These are phyloP conservation scores for Diplodia seriata DNA, from an alignment of 2,329 filamentous ascomycete genomes.

Conservation along the genomic window DNA sequence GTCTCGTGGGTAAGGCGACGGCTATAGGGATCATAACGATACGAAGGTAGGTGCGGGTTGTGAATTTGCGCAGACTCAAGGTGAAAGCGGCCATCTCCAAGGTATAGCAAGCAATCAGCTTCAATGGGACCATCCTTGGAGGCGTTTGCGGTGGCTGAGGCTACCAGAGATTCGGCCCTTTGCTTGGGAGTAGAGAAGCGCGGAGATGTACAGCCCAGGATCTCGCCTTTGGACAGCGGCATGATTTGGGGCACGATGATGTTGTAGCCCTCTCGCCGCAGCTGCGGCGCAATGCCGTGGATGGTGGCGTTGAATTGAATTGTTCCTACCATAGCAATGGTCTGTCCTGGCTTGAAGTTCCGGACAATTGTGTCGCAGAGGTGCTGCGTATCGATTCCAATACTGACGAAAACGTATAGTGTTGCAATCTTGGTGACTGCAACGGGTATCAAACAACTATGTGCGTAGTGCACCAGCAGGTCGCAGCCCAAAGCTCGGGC, in stretches of 20 bases:
- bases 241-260: conserved; percentile 91
- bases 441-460: conserved; percentile 94
- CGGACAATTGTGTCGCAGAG: conserved; percentile 84
- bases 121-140: conserved; percentile 48
- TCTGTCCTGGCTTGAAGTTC: conserved; percentile 86
- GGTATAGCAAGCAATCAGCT: conserved; percentile 84
- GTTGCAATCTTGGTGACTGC: conserved; percentile 97
- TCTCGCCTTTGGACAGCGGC: conserved; percentile 92
- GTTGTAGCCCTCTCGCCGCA: conserved; percentile 84
- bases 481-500: conserved; percentile 93
- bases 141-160: conserved; percentile 44
- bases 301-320: conserved; percentile 99
- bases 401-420: conserved; percentile 97
- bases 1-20: conserved; percentile 87
- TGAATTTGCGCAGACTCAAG: conserved; percentile 99
- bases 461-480: conserved; percentile 93
- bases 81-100: conserved; percentile 93
- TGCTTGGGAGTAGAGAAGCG: conserved; percentile 54
- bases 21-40: conserved; percentile 96
- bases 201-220: conserved; percentile 95
- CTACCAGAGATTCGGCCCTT: conserved; percentile 9
- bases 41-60: conserved; percentile 88
- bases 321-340: conserved; percentile 90
- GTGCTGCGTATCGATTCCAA: conserved; percentile 90
- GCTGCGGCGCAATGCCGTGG: conserved; percentile 77